These are phyloP conservation scores for Metarhizium guizhouense DNA, from an alignment of 2,329 filamentous ascomycete genomes.

Conservation along the genomic window DNA sequence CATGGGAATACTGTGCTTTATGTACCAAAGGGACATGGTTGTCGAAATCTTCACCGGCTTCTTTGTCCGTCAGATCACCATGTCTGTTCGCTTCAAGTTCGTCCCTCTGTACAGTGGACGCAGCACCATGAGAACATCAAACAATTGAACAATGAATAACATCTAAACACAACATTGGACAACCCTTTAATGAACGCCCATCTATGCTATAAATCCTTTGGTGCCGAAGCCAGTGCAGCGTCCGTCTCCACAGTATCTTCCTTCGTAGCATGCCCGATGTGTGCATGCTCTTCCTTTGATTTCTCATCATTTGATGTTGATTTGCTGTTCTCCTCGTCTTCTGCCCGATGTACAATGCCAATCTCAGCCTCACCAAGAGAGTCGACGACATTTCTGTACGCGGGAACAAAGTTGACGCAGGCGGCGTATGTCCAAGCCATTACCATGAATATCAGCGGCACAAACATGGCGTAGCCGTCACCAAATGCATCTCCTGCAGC, in stretches of 20 bases:
- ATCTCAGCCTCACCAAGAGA: conserved; percentile 38
- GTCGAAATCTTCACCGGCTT: too few species aligned
- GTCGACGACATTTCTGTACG: conserved; percentile 56
- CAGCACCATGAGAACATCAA: neutral
- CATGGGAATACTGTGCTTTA: too few species aligned
- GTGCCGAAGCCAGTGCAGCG: neutral
- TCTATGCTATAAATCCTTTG: neutral
- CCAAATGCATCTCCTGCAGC: conserved; percentile 34
- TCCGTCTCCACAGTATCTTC: neutral
- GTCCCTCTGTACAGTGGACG: too few species aligned
- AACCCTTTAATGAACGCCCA: neutral
- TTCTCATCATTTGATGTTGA: neutral
- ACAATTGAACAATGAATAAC: neutral
- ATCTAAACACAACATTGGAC: neutral
- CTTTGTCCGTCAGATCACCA: too few species aligned
- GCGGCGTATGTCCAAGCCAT: conserved; percentile 47
- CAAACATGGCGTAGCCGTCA: conserved; percentile 55
- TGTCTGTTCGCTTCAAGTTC: too few species aligned
- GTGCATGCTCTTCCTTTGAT: neutral
- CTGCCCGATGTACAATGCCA: conserved; percentile 21
- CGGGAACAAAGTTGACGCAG: conserved; percentile 57
- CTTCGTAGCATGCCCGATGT: neutral
- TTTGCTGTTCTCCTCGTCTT: conserved; percentile 7
- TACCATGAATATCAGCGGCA: conserved; percentile 53
- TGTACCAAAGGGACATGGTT: too few species aligned